phyloP scores from a whole-genome alignment of 371 early-diverging fungal genomes.

The Blakeslea trispora region DNA sequence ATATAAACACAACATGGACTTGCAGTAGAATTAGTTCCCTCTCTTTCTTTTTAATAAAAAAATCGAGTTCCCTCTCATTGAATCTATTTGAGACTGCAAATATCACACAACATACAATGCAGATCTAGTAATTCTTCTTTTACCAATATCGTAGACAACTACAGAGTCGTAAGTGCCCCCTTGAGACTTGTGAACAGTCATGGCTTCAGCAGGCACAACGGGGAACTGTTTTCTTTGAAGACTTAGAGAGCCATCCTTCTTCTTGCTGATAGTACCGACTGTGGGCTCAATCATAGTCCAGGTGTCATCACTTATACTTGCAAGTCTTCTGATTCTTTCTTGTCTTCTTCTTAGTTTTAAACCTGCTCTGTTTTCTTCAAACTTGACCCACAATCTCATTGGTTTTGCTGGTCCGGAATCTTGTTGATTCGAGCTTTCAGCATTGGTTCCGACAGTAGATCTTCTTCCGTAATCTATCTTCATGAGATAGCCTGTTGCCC shows the following conservation, averaged over 20 bases:
- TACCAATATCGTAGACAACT: neutral
- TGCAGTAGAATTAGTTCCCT: too few relatives aligned
- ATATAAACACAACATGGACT: too few relatives aligned
- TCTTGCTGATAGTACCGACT: too few relatives aligned
- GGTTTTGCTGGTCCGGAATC: neutral
- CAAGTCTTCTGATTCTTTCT: too few relatives aligned
- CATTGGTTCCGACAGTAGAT: neutral
- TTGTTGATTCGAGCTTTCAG: too few relatives aligned
- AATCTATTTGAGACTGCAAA: too few relatives aligned
- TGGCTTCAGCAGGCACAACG: neutral
- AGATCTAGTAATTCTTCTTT: neutral
- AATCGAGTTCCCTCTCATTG: too few relatives aligned
- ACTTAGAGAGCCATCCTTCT: too few relatives aligned
- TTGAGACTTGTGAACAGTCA: slow-evolving; percentile 1
- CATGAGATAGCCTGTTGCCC: neutral
- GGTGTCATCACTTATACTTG: too few relatives aligned
- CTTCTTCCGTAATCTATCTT: neutral
- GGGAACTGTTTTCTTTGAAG: neutral
- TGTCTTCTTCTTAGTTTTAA: neutral
- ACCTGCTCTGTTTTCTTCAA: slow-evolving; percentile 1
- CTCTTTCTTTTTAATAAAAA: too few relatives aligned
- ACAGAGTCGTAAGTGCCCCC: neutral
- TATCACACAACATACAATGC: neutral
- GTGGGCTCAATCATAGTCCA: neutral
- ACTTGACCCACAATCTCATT: neutral